Percentiles rank a stretch among this genome's conserved stretches.
Conservation (phyloP, 2,329 filamentous ascomycete genomes). For the Xylariaceae sp. region DNA sequence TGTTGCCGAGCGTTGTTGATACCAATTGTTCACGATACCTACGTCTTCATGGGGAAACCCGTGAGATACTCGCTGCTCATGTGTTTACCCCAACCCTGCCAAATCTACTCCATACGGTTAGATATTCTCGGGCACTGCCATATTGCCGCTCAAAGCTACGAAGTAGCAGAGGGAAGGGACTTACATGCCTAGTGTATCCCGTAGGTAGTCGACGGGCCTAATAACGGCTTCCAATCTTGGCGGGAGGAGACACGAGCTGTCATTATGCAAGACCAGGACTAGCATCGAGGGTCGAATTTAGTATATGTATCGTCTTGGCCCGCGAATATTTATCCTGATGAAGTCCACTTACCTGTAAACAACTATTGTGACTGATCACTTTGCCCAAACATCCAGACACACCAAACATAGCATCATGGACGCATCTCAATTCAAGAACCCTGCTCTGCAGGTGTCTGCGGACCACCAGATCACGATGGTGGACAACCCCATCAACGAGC, state of each 20-base stretch:
- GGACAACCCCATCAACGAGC: slow-evolving; percentile 52
- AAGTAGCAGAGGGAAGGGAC: no score
- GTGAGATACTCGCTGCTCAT: no score
- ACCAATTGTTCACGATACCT: no score
- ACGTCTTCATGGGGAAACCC: no score
- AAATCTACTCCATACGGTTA: no score
- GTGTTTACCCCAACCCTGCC: no score
- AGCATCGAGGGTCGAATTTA: not conserved
- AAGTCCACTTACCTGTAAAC: not conserved
- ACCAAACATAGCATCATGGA: slow-evolving; percentile 10
- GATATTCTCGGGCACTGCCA: no score
- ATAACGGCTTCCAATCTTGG: not conserved
- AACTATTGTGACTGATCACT: not conserved
- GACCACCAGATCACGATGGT: slow-evolving; percentile 54
- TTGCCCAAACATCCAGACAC: not conserved
- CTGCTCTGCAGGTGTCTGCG: slow-evolving; percentile 54
- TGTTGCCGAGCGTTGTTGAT: no score
- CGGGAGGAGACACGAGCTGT: no score
- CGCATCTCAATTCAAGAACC: slow-evolving; percentile 37
- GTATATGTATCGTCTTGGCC: not conserved
- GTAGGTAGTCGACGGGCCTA: not conserved
- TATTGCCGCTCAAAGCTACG: no score
- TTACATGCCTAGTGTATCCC: no score
- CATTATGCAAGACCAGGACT: not conserved
- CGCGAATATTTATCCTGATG: not conserved